Percentiles rank a stretch among this genome's conserved stretches.
phyloP scores from a whole-genome alignment of 1,284 basidiomycete genomes.

The Trichosporon asahii region DNA sequence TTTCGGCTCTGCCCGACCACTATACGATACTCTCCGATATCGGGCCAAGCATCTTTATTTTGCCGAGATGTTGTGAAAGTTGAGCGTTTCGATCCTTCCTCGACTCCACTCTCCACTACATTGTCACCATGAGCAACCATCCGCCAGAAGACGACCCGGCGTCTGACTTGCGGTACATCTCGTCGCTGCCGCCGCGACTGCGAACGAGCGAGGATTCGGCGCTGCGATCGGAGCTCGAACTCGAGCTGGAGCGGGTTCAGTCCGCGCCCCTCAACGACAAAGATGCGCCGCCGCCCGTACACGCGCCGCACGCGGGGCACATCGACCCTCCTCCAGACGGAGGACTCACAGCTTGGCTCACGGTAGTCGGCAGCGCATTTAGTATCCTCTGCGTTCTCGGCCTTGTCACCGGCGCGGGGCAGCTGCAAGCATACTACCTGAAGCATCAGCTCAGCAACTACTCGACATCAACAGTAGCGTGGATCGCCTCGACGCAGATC shows the following conservation, averaged over 20 bases:
- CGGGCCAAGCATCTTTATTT: neutral
- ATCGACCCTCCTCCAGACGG: conserved; percentile 24
- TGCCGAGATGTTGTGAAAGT: neutral
- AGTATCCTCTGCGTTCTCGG: conserved; percentile 28
- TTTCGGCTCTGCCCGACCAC: neutral
- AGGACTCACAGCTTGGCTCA: conserved; percentile 19
- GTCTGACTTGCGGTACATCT: neutral
- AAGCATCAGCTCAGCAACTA: conserved; percentile 40
- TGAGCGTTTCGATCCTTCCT: neutral
- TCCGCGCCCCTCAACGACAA: neutral
- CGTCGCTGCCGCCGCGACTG: neutral
- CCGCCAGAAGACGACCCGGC: neutral
- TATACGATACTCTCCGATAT: neutral
- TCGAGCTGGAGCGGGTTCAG: neutral
- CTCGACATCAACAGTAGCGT: conserved; percentile 39
- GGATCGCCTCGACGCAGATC: conserved; percentile 34
- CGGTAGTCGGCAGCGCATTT: conserved; percentile 25
- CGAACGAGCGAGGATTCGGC: neutral
- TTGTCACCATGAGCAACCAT: neutral
- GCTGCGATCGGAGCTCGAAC: neutral
- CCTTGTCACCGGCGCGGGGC: conserved; percentile 42
- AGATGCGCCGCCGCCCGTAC: neutral
- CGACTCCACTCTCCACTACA: neutral
- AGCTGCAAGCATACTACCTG: conserved; percentile 43
- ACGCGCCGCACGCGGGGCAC: neutral